A percentile compares a stretch with the other conserved stretches of the same genome.
These are phyloP conservation scores for Chaetomium sp. DNA, from an alignment of 2,329 filamentous ascomycete genomes.

Conservation along the genomic window DNA sequence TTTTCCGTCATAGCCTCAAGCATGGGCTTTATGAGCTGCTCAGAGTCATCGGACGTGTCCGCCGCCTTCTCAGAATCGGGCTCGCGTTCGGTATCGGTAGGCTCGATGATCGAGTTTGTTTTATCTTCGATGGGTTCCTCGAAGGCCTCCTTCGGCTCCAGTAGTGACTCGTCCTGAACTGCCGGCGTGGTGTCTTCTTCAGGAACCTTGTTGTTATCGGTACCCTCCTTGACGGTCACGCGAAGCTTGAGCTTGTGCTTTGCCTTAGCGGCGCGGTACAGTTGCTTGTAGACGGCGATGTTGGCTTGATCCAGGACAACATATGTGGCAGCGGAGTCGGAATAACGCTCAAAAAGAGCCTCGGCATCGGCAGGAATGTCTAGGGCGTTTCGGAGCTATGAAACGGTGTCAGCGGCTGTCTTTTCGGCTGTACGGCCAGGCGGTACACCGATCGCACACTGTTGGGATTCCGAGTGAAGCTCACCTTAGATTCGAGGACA, in stretches of 20 bases:
- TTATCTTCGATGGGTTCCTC: conserved; percentile 27
- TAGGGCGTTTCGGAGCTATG: conserved; percentile 63
- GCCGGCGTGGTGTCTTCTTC: neutral
- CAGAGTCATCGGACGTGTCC: too few relatives aligned
- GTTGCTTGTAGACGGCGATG: conserved; percentile 84
- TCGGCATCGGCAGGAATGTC: conserved; percentile 55
- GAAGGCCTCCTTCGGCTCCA: too few relatives aligned
- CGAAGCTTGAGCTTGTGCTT: conserved; percentile 95
- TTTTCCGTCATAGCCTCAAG: conserved; percentile 17
- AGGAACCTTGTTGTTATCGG: neutral
- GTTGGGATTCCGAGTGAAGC: conserved; percentile 30
- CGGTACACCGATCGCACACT: neutral
- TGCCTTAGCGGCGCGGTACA: conserved; percentile 92
- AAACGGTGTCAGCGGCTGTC: neutral
- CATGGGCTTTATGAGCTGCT: conserved; percentile 4
- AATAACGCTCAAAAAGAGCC: conserved; percentile 82
- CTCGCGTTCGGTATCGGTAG: conserved; percentile 17
- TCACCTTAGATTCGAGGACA: conserved; percentile 76
- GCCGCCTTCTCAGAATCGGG: conserved; percentile 9
- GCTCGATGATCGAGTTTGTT: conserved; percentile 27
- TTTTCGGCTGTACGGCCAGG: neutral
- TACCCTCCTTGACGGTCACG: conserved; percentile 45
- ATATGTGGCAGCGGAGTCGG: conserved; percentile 80
- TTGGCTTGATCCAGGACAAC: conserved; percentile 74
- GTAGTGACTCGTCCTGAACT: neutral